These are phyloP conservation scores for Globisporangium okanoganense DNA, from an alignment of 352 stramenopile species.

Conservation along the genomic window DNA sequence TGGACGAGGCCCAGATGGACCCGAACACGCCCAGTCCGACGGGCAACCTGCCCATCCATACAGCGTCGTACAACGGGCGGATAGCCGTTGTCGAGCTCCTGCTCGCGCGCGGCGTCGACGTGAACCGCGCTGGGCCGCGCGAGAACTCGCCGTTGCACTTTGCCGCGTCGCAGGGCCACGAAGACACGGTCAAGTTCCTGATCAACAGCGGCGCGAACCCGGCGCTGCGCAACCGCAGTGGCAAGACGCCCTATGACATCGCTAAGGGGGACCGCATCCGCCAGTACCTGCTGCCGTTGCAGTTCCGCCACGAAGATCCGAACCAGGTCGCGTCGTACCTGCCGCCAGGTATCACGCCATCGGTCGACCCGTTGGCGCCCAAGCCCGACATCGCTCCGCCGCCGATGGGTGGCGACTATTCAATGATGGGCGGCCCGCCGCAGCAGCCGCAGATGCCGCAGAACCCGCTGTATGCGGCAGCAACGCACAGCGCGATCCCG, in stretches of 20 bases:
- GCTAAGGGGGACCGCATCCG: constrained; percentile 82
- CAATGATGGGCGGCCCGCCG: constrained; percentile 15
- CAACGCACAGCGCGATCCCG: constrained; percentile 80
- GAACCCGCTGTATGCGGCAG: constrained; percentile 68
- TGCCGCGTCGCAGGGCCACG: constrained; percentile 69
- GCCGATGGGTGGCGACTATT: constrained; percentile 55
- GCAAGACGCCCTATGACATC: constrained; percentile 79
- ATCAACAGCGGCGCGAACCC: constrained; percentile 71
- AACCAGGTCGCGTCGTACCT: constrained; percentile 49
- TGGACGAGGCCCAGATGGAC: constrained; percentile 72
- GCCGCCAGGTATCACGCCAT: constrained; percentile 74
- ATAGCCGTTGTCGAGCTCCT: constrained; percentile 73
- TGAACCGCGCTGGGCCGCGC: constrained; percentile 59
- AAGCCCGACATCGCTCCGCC: constrained; percentile 62
- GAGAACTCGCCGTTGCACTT: constrained; percentile 84
- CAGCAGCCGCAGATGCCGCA: constrained; percentile 26
- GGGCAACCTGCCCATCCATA: constrained; percentile 83
- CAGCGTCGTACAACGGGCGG: constrained; percentile 77
- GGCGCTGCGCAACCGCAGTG: constrained; percentile 72
- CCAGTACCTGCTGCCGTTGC: constrained; percentile 82
- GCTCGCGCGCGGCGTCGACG: constrained; percentile 60
- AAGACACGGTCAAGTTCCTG: constrained; percentile 73
- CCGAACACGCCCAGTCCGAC: constrained; percentile 65
- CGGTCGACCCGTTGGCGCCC: constrained; percentile 58
- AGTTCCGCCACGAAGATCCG: constrained; percentile 86